Evolutionary conservation across 1,139 yeast genomes (phyloP).

Genomic region (Geotrichum australiense): DNA sequence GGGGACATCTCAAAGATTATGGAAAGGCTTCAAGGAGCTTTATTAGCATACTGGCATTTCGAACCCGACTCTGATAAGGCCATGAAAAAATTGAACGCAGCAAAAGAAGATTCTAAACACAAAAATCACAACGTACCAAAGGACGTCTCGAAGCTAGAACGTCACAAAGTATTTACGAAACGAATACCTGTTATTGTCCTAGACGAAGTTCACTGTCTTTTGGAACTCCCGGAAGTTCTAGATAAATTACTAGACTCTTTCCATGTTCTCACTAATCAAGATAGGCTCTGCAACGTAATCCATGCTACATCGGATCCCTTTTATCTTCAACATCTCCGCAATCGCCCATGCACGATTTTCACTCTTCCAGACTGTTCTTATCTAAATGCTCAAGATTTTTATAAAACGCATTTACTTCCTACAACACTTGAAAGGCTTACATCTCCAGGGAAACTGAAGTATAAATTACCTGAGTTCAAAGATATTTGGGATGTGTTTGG

Average conservation of each 20-base stretch:
- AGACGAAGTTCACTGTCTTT: conserved; percentile 21
- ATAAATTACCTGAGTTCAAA: conserved; percentile 19
- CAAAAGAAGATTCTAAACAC: conserved; percentile 8
- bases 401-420: conserved; percentile 17
- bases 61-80: conserved; percentile 16
- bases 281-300: conserved; percentile 21
- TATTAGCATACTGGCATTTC: conserved; percentile 22
- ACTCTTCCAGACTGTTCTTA: conserved; percentile 21
- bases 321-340: conserved; percentile 21
- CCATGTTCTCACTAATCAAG: conserved; percentile 22
- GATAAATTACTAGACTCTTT: conserved; percentile 20
- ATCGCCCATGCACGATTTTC: conserved; percentile 17
- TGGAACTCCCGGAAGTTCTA: conserved; percentile 15
- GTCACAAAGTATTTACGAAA: background rate
- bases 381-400: conserved; percentile 17
- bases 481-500: conserved; percentile 22
- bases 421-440: conserved; percentile 18
- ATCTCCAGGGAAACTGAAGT: conserved; percentile 20
- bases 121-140: conserved; percentile 6
- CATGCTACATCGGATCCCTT: conserved; percentile 23
- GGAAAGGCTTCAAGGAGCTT: conserved; percentile 20
- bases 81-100: conserved; percentile 3
- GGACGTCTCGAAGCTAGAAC: background rate
- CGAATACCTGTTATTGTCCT: conserved; percentile 20
- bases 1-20: conserved; percentile 20